Evolutionary conservation across 176 grass and related monocot genomes (phyloP).

Genomic region (Dactylis glomerata): DNA sequence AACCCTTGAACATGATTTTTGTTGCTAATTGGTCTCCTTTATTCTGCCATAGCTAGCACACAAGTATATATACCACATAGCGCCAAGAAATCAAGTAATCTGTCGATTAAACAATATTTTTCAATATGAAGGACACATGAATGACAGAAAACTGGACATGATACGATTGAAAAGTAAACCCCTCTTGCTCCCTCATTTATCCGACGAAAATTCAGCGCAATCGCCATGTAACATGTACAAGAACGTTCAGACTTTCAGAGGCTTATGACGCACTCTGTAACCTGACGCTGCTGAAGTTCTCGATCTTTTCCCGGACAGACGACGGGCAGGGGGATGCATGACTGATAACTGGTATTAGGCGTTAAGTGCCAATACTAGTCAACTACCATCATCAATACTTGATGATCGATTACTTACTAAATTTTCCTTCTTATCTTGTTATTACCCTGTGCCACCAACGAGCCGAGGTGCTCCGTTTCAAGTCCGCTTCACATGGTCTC

Average conservation of each 20-base stretch:
- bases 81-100: not conserved
- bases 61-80: not conserved
- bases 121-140: not conserved
- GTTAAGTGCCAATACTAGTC: not conserved
- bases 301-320: conserved; percentile 14
- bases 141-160: not conserved
- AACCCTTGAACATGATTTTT: not conserved
- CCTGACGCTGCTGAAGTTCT: conserved; percentile 21
- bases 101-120: not conserved
- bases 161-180: conserved; percentile 31
- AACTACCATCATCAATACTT: not conserved
- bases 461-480: not conserved
- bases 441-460: conserved; percentile 18
- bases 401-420: conserved; percentile 22
- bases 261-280: not conserved
- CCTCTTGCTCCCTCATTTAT: conserved; percentile 44
- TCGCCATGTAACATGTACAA: conserved; percentile 21
- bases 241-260: conserved; percentile 22
- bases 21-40: not conserved
- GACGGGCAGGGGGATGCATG: conserved; percentile 46
- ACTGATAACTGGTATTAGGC: not conserved
- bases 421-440: conserved; percentile 18
- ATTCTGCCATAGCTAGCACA: not conserved
- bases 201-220: conserved; percentile 28
- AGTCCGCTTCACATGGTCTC: not conserved